Evolutionary conservation across 78 protist species (phyloP).

Genomic region (Polysphondylium violaceum): DNA sequence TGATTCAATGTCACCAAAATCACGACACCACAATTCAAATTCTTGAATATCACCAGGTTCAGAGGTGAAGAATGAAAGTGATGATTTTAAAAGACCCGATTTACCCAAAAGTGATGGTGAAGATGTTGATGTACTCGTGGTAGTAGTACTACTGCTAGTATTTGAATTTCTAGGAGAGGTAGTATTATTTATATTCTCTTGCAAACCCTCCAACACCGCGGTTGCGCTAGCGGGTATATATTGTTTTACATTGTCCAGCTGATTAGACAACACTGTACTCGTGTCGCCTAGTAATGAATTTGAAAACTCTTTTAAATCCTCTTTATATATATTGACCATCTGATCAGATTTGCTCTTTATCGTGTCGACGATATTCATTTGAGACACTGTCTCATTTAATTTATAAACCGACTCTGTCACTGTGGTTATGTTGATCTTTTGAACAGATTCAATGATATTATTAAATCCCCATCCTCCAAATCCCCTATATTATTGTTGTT

Average conservation of each 20-base stretch:
- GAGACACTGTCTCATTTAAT: constrained; percentile 26
- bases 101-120: no score
- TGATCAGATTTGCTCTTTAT: constrained; percentile 64
- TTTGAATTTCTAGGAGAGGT: background rate
- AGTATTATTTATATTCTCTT: background rate
- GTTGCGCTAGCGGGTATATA: constrained; percentile 7
- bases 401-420: background rate
- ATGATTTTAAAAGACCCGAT: no score
- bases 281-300: constrained; percentile 36
- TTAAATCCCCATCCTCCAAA: constrained; percentile 4
- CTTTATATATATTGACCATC: constrained; percentile 55
- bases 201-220: background rate
- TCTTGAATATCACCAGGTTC: constrained; percentile 59
- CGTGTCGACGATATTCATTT: constrained; percentile 62
- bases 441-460: constrained; percentile 19
- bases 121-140: background rate
- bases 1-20: constrained; percentile 20
- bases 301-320: constrained; percentile 73
- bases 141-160: background rate
- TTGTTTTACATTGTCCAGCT: constrained; percentile 38
- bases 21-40: constrained; percentile 57
- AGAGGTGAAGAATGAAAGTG: constrained; percentile 54
- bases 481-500: background rate
- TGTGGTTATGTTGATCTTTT: background rate
- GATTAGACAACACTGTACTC: background rate